Percentiles rank a stretch among this genome's conserved stretches.
Conservation (phyloP, 768 basidiomycete genomes). For the Naganishia friedmannii region DNA sequence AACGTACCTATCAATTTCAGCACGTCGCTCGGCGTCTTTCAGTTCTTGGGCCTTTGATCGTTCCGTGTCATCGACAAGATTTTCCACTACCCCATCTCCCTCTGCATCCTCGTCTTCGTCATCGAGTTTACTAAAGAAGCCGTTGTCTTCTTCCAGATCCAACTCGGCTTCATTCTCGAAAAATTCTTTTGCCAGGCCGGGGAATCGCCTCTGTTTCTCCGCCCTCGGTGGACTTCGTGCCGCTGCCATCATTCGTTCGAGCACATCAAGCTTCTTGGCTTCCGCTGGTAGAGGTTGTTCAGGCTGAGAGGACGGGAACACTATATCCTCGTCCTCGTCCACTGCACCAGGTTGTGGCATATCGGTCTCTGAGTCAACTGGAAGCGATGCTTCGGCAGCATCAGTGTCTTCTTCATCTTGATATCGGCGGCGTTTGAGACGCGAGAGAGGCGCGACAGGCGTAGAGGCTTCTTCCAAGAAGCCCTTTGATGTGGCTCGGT, state of each 20-base stretch:
- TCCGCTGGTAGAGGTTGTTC: background rate
- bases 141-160: slow-evolving; percentile 18
- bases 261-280: background rate
- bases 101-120: slow-evolving; percentile 26
- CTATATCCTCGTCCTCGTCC: slow-evolving; percentile 10
- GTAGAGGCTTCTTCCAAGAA: slow-evolving; percentile 11
- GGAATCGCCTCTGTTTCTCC: background rate
- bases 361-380: background rate
- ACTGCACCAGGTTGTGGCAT: background rate
- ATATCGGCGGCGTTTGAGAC: slow-evolving; percentile 11
- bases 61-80: slow-evolving; percentile 18
- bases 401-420: slow-evolving; percentile 10
- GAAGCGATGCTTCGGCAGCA: background rate
- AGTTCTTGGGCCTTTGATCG: slow-evolving; percentile 8
- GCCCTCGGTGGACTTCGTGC: slow-evolving; percentile 9
- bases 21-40: slow-evolving; percentile 1
- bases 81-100: slow-evolving; percentile 19
- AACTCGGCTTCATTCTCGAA: slow-evolving; percentile 19
- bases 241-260: slow-evolving; percentile 15
- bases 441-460: slow-evolving; percentile 3
- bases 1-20: slow-evolving; percentile 17
- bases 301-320: slow-evolving; percentile 13
- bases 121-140: slow-evolving; percentile 8
- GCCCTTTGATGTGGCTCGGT: background rate
- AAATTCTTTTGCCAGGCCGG: slow-evolving; percentile 10